A percentile compares a stretch with the other conserved stretches of the same genome.
These are phyloP conservation scores for Marasmius fiardii DNA, from an alignment of 1,284 basidiomycete species.

Conservation along the genomic window DNA sequence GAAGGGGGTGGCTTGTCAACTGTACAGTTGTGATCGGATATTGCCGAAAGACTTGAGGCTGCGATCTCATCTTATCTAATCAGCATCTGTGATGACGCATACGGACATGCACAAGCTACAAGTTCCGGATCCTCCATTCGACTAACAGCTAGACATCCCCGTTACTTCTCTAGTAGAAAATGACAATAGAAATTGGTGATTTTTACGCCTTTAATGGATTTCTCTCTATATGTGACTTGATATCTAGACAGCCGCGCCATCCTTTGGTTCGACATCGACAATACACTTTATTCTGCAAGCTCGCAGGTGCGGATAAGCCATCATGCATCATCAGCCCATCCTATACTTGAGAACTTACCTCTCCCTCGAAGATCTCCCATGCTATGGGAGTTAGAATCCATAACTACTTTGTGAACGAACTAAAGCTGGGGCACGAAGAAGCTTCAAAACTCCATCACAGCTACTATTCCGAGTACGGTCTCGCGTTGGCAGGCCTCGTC, in stretches of 20 bases:
- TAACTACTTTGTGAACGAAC: conserved; percentile 64
- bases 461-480: conserved; percentile 81
- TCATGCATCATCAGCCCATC: not conserved
- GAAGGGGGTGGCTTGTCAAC: conserved; percentile 36
- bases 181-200: conserved; percentile 12
- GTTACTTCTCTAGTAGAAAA: not conserved
- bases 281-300: conserved; percentile 79
- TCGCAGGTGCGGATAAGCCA: conserved; percentile 44
- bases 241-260: conserved; percentile 50
- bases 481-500: conserved; percentile 81
- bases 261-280: conserved; percentile 86
- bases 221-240: not conserved
- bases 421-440: conserved; percentile 68
- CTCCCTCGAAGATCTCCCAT: conserved; percentile 56
- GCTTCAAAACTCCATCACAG: conserved; percentile 70
- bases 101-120: too few relatives aligned
- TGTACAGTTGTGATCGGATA: conserved; percentile 37
- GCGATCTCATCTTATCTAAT: not conserved
- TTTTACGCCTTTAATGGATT: not conserved
- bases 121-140: too few relatives aligned
- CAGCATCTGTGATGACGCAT: not conserved
- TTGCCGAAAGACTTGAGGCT: conserved; percentile 22
- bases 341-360: too few relatives aligned
- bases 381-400: conserved; percentile 83
- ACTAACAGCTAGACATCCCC: too few relatives aligned